Evolutionary conservation across 2,329 filamentous ascomycete genomes (phyloP).

Genomic region (Cytospora leucostoma): DNA sequence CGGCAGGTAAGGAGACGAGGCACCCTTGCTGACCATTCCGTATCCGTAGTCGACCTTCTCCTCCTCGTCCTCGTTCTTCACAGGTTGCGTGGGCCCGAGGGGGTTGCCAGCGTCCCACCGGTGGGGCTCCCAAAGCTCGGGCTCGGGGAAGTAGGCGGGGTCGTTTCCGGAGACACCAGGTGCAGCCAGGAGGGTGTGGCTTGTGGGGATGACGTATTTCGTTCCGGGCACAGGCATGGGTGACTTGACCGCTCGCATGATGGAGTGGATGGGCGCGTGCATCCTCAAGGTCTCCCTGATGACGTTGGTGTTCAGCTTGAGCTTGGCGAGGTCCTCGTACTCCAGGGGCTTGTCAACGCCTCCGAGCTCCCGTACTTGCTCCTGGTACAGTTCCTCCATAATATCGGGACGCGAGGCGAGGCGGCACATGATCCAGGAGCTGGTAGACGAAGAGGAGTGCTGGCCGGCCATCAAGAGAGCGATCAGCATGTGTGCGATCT

Average conservation of each 20-base stretch:
- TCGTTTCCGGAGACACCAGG: constrained; percentile 79
- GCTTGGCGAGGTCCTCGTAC: constrained; percentile 75
- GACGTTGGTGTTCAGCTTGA: constrained; percentile 80
- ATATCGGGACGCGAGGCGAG: constrained; percentile 71
- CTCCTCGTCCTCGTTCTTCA: constrained; percentile 56
- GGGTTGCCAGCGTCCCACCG: constrained; percentile 75
- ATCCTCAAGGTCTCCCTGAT: constrained; percentile 91
- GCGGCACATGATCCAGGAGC: constrained; percentile 74
- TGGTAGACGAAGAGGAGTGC: constrained; percentile 77
- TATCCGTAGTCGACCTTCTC: constrained; percentile 93
- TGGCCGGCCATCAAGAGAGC: constrained; percentile 83
- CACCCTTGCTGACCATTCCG: constrained; percentile 88
- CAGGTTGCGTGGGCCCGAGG: constrained; percentile 49
- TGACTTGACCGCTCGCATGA: constrained; percentile 87
- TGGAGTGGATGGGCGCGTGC: constrained; percentile 91
- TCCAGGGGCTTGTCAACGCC: constrained; percentile 71
- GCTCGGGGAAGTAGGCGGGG: constrained; percentile 76
- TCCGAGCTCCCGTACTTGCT: constrained; percentile 76
- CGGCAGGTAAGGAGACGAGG: constrained; percentile 85
- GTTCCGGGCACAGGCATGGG: constrained; percentile 84
- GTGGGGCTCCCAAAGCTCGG: constrained; percentile 83
- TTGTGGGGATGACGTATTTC: constrained; percentile 77
- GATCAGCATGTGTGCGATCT: constrained; percentile 86
- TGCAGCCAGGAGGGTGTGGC: constrained; percentile 79
- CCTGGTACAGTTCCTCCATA: constrained; percentile 69